Conservation (phyloP, 805 yeast species). For the Metschnikowia henanensis region DNA sequence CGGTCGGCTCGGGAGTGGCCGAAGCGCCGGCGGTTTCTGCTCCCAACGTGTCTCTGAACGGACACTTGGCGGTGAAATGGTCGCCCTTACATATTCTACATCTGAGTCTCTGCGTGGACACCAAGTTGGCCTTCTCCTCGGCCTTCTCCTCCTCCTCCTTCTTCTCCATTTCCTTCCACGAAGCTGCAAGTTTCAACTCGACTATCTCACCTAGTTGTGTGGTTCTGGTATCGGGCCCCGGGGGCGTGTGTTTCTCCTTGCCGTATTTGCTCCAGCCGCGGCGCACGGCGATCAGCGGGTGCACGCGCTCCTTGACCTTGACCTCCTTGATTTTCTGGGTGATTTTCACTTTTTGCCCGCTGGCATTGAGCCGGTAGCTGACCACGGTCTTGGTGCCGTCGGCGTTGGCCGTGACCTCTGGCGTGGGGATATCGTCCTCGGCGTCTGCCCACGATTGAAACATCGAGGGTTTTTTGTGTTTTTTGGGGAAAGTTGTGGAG, state of each 20-base stretch:
- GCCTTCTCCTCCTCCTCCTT: constrained; percentile 61
- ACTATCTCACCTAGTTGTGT: constrained; percentile 89
- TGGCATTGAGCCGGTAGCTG: constrained; percentile 68
- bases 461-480: constrained; percentile 19
- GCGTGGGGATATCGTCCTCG: constrained; percentile 69
- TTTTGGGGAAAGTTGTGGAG: not conserved
- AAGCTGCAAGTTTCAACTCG: constrained; percentile 67
- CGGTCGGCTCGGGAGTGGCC: constrained; percentile 29
- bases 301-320: constrained; percentile 76
- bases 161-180: constrained; percentile 78
- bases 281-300: constrained; percentile 84
- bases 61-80: constrained; percentile 95
- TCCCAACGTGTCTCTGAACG: constrained; percentile 85
- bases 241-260: constrained; percentile 63
- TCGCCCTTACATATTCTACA: constrained; percentile 95
- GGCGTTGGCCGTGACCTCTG: constrained; percentile 71
- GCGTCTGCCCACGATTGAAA: constrained; percentile 69
- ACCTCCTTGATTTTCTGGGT: constrained; percentile 83
- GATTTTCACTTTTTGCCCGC: constrained; percentile 82
- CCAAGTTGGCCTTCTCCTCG: constrained; percentile 41
- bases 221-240: constrained; percentile 88
- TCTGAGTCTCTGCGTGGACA: constrained; percentile 45
- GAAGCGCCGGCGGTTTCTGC: constrained; percentile 45
- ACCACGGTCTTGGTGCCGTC: constrained; percentile 92
- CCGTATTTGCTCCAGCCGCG: constrained; percentile 90